A percentile compares a stretch with the other conserved stretches of the same genome.
Conservation (phyloP, 2,329 filamentous ascomycete genomes). For the Didymella pinodella region DNA sequence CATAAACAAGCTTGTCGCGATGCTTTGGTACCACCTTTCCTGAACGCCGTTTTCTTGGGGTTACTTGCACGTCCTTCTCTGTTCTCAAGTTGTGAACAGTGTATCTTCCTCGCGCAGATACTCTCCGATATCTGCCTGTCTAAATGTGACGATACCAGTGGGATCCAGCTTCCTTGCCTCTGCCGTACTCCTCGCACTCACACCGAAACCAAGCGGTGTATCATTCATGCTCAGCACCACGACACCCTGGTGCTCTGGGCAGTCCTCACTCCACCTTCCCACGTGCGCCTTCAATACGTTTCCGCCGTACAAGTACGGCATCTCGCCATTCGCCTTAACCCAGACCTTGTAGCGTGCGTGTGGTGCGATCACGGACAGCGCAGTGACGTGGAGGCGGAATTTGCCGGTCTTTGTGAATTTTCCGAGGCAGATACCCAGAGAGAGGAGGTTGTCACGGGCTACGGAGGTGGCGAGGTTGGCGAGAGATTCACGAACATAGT, state of each 20-base stretch:
- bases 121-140: constrained; percentile 93
- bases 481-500: constrained; percentile 88
- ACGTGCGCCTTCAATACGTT: constrained; percentile 86
- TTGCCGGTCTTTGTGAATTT: constrained; percentile 98
- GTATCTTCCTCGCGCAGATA: constrained; percentile 85
- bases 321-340: constrained; percentile 95
- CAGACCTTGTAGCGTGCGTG: constrained; percentile 97
- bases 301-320: constrained; percentile 95
- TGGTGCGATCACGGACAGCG: constrained; percentile 85
- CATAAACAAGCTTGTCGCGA: not conserved
- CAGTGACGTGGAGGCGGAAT: constrained; percentile 92
- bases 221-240: constrained; percentile 93
- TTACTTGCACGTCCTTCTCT: not conserved
- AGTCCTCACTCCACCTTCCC: constrained; percentile 87
- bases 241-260: constrained; percentile 89
- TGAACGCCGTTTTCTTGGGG: not conserved
- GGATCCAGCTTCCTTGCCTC: constrained; percentile 87
- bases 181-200: constrained; percentile 85
- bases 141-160: constrained; percentile 86
- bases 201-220: constrained; percentile 85
- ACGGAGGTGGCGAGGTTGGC: constrained; percentile 92
- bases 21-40: not conserved
- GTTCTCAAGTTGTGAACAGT: constrained; percentile 63
- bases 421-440: constrained; percentile 87
- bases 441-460: constrained; percentile 80